Conservation (phyloP, 2,329 filamentous ascomycete species). For the Fusarium redolens region DNA sequence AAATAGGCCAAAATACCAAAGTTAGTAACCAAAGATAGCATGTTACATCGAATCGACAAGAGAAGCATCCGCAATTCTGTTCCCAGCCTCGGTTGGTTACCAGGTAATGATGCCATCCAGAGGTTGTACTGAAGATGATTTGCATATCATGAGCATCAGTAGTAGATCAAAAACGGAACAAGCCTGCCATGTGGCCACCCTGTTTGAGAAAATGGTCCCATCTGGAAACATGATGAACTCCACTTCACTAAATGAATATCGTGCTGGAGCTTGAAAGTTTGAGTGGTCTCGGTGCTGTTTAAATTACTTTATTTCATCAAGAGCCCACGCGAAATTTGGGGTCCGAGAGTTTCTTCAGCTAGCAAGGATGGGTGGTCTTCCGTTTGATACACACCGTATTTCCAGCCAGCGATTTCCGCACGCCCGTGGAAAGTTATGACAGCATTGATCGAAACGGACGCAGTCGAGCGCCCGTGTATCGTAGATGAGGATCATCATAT, state of each 20-base stretch:
- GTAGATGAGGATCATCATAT: constrained; percentile 20
- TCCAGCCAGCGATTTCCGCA: background rate
- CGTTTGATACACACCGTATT: background rate
- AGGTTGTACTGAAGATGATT: constrained; percentile 9
- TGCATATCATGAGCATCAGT: constrained; percentile 5
- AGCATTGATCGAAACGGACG: background rate
- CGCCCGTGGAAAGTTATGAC: background rate
- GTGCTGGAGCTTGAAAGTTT: background rate
- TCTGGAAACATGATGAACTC: constrained; percentile 21
- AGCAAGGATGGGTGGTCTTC: constrained; percentile 25
- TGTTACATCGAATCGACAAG: background rate
- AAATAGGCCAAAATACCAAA: background rate
- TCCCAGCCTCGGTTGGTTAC: background rate
- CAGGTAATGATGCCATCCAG: constrained; percentile 10
- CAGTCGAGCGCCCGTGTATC: constrained; percentile 11
- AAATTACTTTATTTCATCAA: constrained; percentile 45
- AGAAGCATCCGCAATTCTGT: background rate
- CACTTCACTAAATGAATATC: constrained; percentile 12
- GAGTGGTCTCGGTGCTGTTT: constrained; percentile 27
- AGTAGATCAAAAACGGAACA: constrained; percentile 31
- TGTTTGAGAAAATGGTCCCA: constrained; percentile 12
- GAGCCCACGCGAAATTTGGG: constrained; percentile 35
- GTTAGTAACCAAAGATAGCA: background rate
- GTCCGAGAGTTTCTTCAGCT: constrained; percentile 9
- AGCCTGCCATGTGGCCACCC: constrained; percentile 43